Conservation (phyloP, 2,329 filamentous ascomycete genomes). For the Cladosporium sp. region DNA sequence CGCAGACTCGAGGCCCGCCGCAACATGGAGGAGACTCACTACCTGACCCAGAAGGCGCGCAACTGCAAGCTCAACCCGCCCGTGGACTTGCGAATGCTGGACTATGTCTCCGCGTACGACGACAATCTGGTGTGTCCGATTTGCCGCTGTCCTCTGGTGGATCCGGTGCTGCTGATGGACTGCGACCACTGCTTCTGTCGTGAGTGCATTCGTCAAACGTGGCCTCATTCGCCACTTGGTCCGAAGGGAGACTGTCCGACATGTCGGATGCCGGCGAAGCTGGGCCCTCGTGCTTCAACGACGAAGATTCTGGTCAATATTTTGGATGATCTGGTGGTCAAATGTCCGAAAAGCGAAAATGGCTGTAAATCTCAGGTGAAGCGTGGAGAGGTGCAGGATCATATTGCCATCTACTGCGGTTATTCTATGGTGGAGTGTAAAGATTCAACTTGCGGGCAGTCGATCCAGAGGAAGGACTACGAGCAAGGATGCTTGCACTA, state of each 20-base stretch:
- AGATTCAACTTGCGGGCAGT: slow-evolving; percentile 50
- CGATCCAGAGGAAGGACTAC: slow-evolving; percentile 57
- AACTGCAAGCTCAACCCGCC: slow-evolving; percentile 34
- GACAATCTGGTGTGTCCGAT: slow-evolving; percentile 64
- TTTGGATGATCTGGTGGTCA: slow-evolving; percentile 61
- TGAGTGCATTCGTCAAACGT: slow-evolving; percentile 55
- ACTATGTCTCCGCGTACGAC: slow-evolving; percentile 58
- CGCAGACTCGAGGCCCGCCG: slow-evolving; percentile 34
- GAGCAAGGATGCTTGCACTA: slow-evolving; percentile 56
- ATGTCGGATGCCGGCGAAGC: slow-evolving; percentile 51
- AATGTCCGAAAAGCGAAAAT: slow-evolving; percentile 55
- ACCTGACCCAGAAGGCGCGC: slow-evolving; percentile 30
- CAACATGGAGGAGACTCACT: slow-evolving; percentile 36
- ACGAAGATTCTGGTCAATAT: slow-evolving; percentile 61
- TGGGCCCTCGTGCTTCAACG: slow-evolving; percentile 37
- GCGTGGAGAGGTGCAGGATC: slow-evolving; percentile 58
- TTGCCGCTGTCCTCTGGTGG: slow-evolving; percentile 62
- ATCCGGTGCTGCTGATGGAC: slow-evolving; percentile 55
- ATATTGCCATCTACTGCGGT: slow-evolving; percentile 62
- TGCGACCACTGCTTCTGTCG: slow-evolving; percentile 67
- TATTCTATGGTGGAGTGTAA: slow-evolving; percentile 57
- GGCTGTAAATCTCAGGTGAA: slow-evolving; percentile 57
- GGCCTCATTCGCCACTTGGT: slow-evolving; percentile 39
- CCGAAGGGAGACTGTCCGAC: slow-evolving; percentile 53
- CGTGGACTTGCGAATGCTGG: slow-evolving; percentile 58